Percentiles rank a stretch among this genome's conserved stretches.
phyloP scores from a whole-genome alignment of 768 basidiomycete genomes.

The Tricholoma saponaceum region DNA sequence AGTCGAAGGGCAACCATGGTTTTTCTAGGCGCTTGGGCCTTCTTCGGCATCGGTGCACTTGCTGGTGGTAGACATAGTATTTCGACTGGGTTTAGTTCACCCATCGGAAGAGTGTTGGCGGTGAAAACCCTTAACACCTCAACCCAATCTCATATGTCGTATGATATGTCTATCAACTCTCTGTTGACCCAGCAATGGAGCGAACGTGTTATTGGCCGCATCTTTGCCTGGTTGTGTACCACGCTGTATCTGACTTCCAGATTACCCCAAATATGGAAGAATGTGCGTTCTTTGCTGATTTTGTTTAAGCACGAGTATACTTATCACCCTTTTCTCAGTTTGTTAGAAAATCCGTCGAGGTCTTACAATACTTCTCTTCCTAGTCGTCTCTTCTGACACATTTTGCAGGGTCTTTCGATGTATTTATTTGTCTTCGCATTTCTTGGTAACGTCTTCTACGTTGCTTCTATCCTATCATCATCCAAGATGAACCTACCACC shows the following conservation, averaged over 20 bases:
- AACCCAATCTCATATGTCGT: slow-evolving; percentile 1
- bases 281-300: slow-evolving; percentile 54
- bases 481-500: slow-evolving; percentile 57
- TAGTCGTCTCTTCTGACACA: slow-evolving; percentile 1
- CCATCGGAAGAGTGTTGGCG: slow-evolving; percentile 47
- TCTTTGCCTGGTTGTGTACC: slow-evolving; percentile 94
- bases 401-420: slow-evolving; percentile 79
- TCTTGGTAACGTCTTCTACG: slow-evolving; percentile 91
- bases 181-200: slow-evolving; percentile 19
- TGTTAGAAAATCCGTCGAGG: slow-evolving; percentile 87
- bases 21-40: slow-evolving; percentile 71
- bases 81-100: slow-evolving; percentile 22
- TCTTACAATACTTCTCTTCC: slow-evolving; percentile 15
- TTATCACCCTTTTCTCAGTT: slow-evolving; percentile 43
- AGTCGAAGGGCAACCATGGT: slow-evolving; percentile 75
- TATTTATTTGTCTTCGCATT: slow-evolving; percentile 93
- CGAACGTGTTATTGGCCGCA: slow-evolving; percentile 78
- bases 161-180: background rate
- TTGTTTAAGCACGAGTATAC: background rate
- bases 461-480: slow-evolving; percentile 81
- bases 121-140: slow-evolving; percentile 11
- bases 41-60: slow-evolving; percentile 65
- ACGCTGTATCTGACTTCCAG: slow-evolving; percentile 90
- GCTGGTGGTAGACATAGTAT: slow-evolving; percentile 25
- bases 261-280: slow-evolving; percentile 98